Evolutionary conservation across 495 filamentous ascomycete genomes (phyloP).

Genomic region (Terfezia claveryi): DNA sequence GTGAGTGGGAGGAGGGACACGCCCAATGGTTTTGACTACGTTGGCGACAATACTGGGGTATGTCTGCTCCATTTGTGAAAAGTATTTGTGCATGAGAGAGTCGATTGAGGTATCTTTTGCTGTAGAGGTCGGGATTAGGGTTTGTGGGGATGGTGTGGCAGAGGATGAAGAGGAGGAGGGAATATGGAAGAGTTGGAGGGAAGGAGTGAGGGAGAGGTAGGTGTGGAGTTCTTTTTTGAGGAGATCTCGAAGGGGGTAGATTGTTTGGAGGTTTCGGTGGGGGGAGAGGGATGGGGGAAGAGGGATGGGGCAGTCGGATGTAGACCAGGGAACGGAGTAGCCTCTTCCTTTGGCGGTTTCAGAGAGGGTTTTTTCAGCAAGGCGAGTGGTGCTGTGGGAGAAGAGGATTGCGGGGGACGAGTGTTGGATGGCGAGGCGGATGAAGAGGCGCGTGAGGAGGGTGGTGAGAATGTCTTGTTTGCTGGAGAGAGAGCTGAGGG

Average conservation of each 20-base stretch:
- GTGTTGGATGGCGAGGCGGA: constrained; percentile 34
- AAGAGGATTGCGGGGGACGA: constrained; percentile 52
- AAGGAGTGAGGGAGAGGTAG: constrained; percentile 28
- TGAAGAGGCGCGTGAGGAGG: constrained; percentile 45
- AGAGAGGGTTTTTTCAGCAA: constrained; percentile 67
- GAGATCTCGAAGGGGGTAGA: constrained; percentile 61
- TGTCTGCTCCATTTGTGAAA: constrained; percentile 62
- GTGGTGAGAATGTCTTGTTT: constrained; percentile 47
- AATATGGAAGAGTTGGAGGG: not conserved
- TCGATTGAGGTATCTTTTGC: constrained; percentile 65
- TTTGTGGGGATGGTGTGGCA: not conserved
- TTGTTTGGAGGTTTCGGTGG: constrained; percentile 18
- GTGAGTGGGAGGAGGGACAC: too few relatives aligned
- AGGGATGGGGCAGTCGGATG: constrained; percentile 38
- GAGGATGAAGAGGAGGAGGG: not conserved
- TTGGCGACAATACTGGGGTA: constrained; percentile 89
- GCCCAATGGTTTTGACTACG: constrained; percentile 61
- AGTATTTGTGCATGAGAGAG: constrained; percentile 70
- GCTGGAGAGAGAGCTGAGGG: constrained; percentile 49
- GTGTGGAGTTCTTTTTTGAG: constrained; percentile 53
- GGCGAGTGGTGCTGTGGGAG: constrained; percentile 50
- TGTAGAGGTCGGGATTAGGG: too few relatives aligned
- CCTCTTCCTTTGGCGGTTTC: constrained; percentile 83
- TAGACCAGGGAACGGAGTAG: constrained; percentile 55
- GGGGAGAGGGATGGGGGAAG: not conserved